Conservation (phyloP, 805 yeast species). For the Ogataea saltuana region DNA sequence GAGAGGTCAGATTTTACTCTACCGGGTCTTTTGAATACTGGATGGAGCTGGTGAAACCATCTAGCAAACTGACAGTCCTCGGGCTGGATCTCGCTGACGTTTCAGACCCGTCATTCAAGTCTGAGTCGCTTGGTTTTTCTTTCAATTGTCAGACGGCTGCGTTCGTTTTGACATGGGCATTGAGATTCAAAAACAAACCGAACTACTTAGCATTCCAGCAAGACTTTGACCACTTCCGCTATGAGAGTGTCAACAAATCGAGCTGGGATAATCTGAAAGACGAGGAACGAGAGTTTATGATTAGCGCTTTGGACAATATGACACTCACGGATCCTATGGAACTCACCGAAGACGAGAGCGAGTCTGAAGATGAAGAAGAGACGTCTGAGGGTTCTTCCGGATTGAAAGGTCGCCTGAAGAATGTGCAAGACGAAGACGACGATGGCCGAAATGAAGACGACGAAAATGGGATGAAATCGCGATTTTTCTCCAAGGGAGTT, state of each 20-base stretch:
- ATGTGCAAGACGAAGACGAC: slow-evolving; percentile 29
- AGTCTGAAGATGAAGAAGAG: slow-evolving; percentile 38
- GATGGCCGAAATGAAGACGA: slow-evolving; percentile 29
- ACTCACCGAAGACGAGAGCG: slow-evolving; percentile 25
- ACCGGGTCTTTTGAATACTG: slow-evolving; percentile 53
- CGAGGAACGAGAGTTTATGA: slow-evolving; percentile 55
- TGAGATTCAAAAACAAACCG: slow-evolving; percentile 49
- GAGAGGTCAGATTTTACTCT: slow-evolving; percentile 43
- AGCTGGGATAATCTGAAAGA: slow-evolving; percentile 47
- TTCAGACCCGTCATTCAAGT: slow-evolving; percentile 68
- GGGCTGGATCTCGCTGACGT: slow-evolving; percentile 47
- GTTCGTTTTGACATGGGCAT: slow-evolving; percentile 58
- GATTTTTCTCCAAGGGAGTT: slow-evolving; percentile 28
- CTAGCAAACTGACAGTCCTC: slow-evolving; percentile 32
- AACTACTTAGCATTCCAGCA: slow-evolving; percentile 53
- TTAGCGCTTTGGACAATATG: slow-evolving; percentile 51
- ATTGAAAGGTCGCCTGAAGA: neutral
- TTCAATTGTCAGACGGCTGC: slow-evolving; percentile 55
- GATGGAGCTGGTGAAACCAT: slow-evolving; percentile 43
- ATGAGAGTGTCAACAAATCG: slow-evolving; percentile 58
- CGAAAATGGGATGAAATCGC: slow-evolving; percentile 31
- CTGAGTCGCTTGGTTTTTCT: slow-evolving; percentile 55
- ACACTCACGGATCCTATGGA: slow-evolving; percentile 38
- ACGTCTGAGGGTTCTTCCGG: slow-evolving; percentile 10
- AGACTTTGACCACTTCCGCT: slow-evolving; percentile 50